Evolutionary conservation across 108 stramenopile genomes (phyloP), one percentile per base, ranked within the genome.

Genomic region (Stephanodiscus minutulus): DNA sequence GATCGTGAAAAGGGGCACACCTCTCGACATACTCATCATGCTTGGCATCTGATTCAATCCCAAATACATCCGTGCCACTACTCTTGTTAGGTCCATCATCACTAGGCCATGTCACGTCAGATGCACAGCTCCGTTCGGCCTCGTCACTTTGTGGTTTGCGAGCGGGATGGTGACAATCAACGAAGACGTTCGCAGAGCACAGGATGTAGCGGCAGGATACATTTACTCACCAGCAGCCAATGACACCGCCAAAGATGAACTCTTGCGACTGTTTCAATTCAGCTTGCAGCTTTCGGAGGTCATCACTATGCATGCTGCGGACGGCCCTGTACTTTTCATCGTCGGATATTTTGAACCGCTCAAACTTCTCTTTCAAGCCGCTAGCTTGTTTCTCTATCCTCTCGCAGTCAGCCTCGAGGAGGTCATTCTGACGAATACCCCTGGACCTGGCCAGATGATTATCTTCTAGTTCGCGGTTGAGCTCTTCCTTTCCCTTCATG

Each of bases 311-410:
- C 73, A 74, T 33, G 2, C 39, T 65, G 39, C 62, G 24, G 21
- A 81, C 62, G 0, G 80, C 62, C 53, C 28, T 61, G 41, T 68
- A 81, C 73, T 74, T 81, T 39, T 81, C 80, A 35, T 66, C 73
- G 31, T 81, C 80, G 35, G 73, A 39, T 20, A 74, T 24, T 41
- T 71, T 70, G 64, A 81, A 74, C 37, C 73, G 68, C 48, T 74
- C 80, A 71, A 81, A 74, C 50, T 81, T 81, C 54, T 81, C 80
- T 28, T 67, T 74, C 33, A 81, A 56, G 31, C 80, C 80, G 44
- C 47, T 71, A 6, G 69, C 58, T 61, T 81, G 80, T 43, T 64
- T 53, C 64, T 81, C 80, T 10, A 81, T 81, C 33, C 80, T 68
- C 61, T 81, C 80, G 48, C 80, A 81, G 39, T 70, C 73, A 37